Percentiles rank a stretch among this genome's conserved stretches.
These are phyloP conservation scores for Populus davidiana DNA, from an alignment of 345 rosid genomes.

Conservation along the genomic window DNA sequence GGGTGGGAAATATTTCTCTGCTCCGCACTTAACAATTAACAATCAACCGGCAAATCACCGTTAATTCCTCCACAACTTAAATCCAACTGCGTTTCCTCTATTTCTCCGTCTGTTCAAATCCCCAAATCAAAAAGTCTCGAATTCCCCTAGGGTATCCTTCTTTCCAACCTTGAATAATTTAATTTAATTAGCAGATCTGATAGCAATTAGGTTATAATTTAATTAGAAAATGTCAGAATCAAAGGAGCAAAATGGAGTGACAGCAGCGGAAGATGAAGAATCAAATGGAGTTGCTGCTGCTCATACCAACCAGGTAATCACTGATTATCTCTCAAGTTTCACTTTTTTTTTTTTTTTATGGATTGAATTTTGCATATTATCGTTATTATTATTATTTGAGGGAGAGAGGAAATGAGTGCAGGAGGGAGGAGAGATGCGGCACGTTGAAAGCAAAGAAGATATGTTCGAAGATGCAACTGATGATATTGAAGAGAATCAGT, in stretches of 20 bases:
- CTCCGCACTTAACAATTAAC: constrained; percentile 69
- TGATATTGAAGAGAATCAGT: constrained; percentile 50
- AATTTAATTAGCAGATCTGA: constrained; percentile 27
- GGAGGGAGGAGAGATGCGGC: constrained; percentile 22
- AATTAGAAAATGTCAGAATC: constrained; percentile 42
- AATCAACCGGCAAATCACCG: constrained; percentile 48
- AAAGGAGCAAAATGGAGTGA: constrained; percentile 21
- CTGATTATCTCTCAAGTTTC: not conserved
- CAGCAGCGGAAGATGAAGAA: constrained; percentile 1
- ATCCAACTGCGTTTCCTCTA: not conserved
- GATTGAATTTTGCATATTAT: not conserved
- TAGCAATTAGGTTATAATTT: constrained; percentile 19
- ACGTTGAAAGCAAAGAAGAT: constrained; percentile 71
- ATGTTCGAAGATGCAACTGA: constrained; percentile 87
- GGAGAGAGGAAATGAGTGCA: constrained; percentile 8
- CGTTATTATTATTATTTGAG: not conserved
- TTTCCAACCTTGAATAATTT: not conserved
- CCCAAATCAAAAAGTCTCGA: not conserved
- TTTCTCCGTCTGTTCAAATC: not conserved
- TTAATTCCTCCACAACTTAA: not conserved
- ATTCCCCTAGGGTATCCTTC: constrained; percentile 14
- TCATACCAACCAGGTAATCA: constrained; percentile 26
- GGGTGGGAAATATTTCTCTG: constrained; percentile 55
- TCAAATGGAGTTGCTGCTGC: constrained; percentile 6
- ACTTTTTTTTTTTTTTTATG: not conserved